These are phyloP conservation scores for Davidsoniella eucalypti DNA, from an alignment of 2,329 filamentous ascomycete species.

Conservation along the genomic window DNA sequence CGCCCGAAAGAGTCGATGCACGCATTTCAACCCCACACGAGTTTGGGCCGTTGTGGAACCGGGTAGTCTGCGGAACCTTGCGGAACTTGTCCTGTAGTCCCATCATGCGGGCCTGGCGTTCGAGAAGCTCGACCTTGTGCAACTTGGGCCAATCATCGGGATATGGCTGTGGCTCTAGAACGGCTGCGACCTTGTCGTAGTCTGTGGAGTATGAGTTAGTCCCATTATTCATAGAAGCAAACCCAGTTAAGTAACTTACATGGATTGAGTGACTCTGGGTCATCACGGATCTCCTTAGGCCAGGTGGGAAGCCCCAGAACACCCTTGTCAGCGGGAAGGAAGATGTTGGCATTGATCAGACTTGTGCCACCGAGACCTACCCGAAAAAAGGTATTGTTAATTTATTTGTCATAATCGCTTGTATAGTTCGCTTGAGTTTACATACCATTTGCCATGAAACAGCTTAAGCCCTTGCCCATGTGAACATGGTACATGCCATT, in stretches of 20 bases:
- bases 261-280: constrained; percentile 25
- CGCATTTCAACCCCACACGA: constrained; percentile 48
- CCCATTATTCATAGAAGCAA: background rate
- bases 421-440: too few relatives aligned
- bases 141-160: constrained; percentile 40
- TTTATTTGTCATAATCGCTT: background rate
- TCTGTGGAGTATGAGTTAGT: constrained; percentile 23
- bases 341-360: constrained; percentile 52
- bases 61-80: constrained; percentile 43
- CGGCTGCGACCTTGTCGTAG: constrained; percentile 36
- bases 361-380: constrained; percentile 47
- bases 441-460: constrained; percentile 39
- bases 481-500: constrained; percentile 49
- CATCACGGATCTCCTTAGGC: constrained; percentile 38
- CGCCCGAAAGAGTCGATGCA: constrained; percentile 40
- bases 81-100: constrained; percentile 36
- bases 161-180: constrained; percentile 43
- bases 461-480: constrained; percentile 46
- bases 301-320: constrained; percentile 38
- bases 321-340: constrained; percentile 39
- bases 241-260: constrained; percentile 26
- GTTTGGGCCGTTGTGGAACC: constrained; percentile 44
- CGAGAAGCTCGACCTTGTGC: constrained; percentile 39
- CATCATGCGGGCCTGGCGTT: constrained; percentile 37
- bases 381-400: background rate